Percentiles rank a stretch among this genome's conserved stretches.
phyloP scores from a whole-genome alignment of 345 rosid species.

The Reutealis trisperma region DNA sequence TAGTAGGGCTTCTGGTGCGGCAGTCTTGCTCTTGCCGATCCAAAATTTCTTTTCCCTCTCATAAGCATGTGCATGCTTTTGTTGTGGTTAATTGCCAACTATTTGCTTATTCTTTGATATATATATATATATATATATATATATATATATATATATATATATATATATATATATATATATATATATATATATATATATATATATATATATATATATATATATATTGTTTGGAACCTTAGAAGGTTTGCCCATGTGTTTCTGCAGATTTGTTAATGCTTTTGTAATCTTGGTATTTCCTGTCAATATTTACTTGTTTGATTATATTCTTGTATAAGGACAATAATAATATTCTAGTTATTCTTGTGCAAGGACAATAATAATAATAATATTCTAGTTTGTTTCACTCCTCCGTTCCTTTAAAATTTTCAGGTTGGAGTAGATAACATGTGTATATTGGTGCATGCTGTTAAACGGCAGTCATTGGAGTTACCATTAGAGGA shows the following conservation, averaged over 20 bases:
- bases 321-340: not conserved
- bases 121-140: too few relatives aligned
- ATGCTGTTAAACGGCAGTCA: conserved; percentile 89
- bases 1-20: too few relatives aligned
- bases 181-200: too few relatives aligned
- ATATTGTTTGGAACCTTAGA: too few relatives aligned
- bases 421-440: conserved; percentile 85
- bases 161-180: too few relatives aligned
- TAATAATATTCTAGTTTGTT: not conserved
- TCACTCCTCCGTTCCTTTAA: not conserved
- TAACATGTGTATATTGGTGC: conserved; percentile 94
- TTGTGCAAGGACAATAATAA: not conserved
- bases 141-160: too few relatives aligned
- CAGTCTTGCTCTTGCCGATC: too few relatives aligned
- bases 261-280: conserved; percentile 4
- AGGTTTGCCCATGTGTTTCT: not conserved
- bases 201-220: too few relatives aligned
- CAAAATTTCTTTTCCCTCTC: too few relatives aligned
- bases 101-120: too few relatives aligned
- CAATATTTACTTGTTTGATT: not conserved
- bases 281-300: not conserved
- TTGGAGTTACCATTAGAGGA: conserved; percentile 69
- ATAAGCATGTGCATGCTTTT: too few relatives aligned
- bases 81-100: too few relatives aligned
- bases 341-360: not conserved